Evolutionary conservation across 148 eudicot genomes (phyloP).

Genomic region (Rhododendron henanense): DNA sequence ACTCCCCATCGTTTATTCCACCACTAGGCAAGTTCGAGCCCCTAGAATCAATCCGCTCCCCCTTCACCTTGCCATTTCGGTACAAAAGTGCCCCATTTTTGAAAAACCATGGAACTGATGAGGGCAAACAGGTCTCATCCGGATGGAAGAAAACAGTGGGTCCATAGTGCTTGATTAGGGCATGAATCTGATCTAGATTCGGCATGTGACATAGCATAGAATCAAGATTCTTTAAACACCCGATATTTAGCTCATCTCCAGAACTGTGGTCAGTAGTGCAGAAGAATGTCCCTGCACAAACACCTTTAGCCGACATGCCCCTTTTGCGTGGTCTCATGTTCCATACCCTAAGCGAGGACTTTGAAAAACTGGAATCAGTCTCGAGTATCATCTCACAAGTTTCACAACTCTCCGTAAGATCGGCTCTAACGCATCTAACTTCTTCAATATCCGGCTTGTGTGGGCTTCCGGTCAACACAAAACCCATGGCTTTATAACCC

Average conservation of each 20-base stretch:
- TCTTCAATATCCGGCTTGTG: constrained; percentile 66
- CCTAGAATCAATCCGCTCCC: constrained; percentile 52
- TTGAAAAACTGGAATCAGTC: constrained; percentile 23
- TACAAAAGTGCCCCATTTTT: constrained; percentile 74
- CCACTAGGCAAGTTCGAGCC: constrained; percentile 75
- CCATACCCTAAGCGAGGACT: constrained; percentile 49
- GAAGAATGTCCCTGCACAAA: constrained; percentile 80
- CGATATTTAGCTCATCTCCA: constrained; percentile 39
- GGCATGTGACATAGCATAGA: constrained; percentile 66
- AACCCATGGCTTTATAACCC: constrained; percentile 75
- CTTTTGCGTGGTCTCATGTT: constrained; percentile 64
- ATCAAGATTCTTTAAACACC: constrained; percentile 68
- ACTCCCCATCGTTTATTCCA: constrained; percentile 66
- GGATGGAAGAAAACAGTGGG: constrained; percentile 89
- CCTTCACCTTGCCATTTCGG: constrained; percentile 38
- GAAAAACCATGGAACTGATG: constrained; percentile 93
- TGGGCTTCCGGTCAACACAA: constrained; percentile 52
- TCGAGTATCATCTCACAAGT: constrained; percentile 48
- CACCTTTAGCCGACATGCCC: constrained; percentile 65
- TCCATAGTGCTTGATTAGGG: constrained; percentile 75
- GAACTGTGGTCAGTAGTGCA: constrained; percentile 38
- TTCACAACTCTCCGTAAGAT: constrained; percentile 71
- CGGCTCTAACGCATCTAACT: constrained; percentile 68
- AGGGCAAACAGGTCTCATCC: constrained; percentile 74
- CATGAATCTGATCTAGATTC: constrained; percentile 66